Base-by-base conservation (phyloP, 1,284 basidiomycete genomes). In the Sparassis latifolia region DNA sequence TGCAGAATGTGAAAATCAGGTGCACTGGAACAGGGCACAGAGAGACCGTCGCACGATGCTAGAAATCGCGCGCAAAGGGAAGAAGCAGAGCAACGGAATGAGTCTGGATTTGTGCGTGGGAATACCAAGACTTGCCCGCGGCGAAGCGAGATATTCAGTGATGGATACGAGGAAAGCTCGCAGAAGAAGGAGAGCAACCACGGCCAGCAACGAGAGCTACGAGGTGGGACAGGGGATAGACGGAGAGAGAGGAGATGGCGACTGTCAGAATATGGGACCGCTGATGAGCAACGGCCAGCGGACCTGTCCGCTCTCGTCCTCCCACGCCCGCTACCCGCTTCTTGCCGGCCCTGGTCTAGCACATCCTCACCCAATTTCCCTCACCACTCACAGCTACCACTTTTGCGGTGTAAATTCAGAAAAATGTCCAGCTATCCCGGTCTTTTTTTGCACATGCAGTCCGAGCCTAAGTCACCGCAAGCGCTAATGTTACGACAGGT, bases 171-270 rank as follows among this genome's bases (percentile, higher is more conserved):
- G 31, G 5, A 44, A 27, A n/a, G 28, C 5, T 46, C 5, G 45
- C 31, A 10, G 47, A 48, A 42, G 49, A 49, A 47, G 49, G 40
- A 51, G 48, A 20, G 20, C 20, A 50, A 42, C 44, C 38, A 43
- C 32, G 51, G 6, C 44, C 33, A 35, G 40, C 43, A 51, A 33
- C 44, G 39, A 37, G 52, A 48, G 50, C 47, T 50, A 49, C 43
- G 49, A 33, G 47, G 52, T 40, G 32, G 52, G 27, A 46, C 42
- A 52, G 47, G 46, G 54, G 53, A 51, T 47, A 49, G 49, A 50
- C 45, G 49, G 53, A 52, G 48, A 55, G 57, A 56, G 53, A 50
- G 49, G 56, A 53, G 59, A 61, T 57, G 56, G 58, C 52, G 58
- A 61, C 56, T 48, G 57, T 55, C 59, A 55, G 55, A 51, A 45